phyloP scores from a whole-genome alignment of 176 grass and related monocot genomes.

The Pontederia paniculata region DNA sequence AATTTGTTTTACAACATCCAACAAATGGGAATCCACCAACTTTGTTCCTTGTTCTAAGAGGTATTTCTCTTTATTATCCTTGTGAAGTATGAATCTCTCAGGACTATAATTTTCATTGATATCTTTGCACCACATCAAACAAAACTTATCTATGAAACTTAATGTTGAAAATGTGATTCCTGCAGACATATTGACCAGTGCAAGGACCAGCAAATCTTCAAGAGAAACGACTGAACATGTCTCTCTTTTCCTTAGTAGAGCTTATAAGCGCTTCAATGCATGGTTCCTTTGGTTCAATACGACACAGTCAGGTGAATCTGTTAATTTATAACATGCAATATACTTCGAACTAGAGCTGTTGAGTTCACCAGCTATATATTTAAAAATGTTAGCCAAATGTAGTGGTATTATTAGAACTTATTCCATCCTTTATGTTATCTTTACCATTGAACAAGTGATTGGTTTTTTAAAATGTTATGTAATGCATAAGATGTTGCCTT shows the following conservation, averaged over 20 bases:
- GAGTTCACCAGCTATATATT: too few relatives aligned
- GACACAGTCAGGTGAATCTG: constrained; percentile 64
- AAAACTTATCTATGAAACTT: not conserved
- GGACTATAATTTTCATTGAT: constrained; percentile 1
- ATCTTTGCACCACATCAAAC: not conserved
- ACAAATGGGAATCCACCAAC: constrained; percentile 92
- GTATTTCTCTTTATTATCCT: constrained; percentile 23
- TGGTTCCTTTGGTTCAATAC: constrained; percentile 99
- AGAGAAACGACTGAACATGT: constrained; percentile 54
- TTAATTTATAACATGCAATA: not conserved
- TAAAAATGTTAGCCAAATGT: too few relatives aligned
- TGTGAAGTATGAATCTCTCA: not conserved
- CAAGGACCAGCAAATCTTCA: constrained; percentile 53
- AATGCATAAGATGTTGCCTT: not conserved
- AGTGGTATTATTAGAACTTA: too few relatives aligned
- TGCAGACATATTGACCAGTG: constrained; percentile 63
- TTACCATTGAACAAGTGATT: too few relatives aligned
- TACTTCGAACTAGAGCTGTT: not conserved
- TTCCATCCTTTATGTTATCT: too few relatives aligned
- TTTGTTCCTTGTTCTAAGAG: constrained; percentile 81
- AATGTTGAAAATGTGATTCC: constrained; percentile 9
- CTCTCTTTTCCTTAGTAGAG: constrained; percentile 70
- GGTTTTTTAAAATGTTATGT: constrained; percentile 11
- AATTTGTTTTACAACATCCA: constrained; percentile 92
- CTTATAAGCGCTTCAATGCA: constrained; percentile 62